These are phyloP conservation scores for Cladosporium cucumerinum DNA, from an alignment of 2,329 filamentous ascomycete genomes.

Conservation along the genomic window DNA sequence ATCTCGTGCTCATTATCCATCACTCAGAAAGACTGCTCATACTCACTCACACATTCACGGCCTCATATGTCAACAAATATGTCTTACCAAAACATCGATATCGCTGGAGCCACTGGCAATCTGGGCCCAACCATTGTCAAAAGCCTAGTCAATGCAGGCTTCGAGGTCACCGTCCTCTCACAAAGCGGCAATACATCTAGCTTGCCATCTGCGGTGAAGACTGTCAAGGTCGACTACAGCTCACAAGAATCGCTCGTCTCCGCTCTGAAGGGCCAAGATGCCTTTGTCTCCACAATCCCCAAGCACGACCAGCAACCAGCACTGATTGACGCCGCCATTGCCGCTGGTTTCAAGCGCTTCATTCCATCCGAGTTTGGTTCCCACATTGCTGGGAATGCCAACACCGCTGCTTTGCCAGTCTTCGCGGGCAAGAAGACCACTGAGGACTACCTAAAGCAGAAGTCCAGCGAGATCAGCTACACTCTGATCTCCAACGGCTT, in stretches of 20 bases:
- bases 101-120: constrained; percentile 39
- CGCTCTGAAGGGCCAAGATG: constrained; percentile 37
- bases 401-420: constrained; percentile 40
- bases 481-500: constrained; percentile 35
- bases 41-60: background rate
- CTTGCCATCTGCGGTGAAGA: constrained; percentile 29
- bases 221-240: constrained; percentile 31
- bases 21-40: background rate
- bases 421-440: constrained; percentile 36
- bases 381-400: constrained; percentile 15
- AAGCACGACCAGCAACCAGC: constrained; percentile 27
- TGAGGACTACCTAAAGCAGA: constrained; percentile 7
- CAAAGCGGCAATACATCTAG: constrained; percentile 27
- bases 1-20: background rate
- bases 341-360: constrained; percentile 40
- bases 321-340: constrained; percentile 40
- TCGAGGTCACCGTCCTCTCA: constrained; percentile 35
- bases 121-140: constrained; percentile 43
- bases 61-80: background rate
- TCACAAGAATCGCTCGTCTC: constrained; percentile 32
- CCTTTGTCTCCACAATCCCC: constrained; percentile 37
- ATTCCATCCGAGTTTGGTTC: constrained; percentile 43
- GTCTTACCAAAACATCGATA: constrained; percentile 26
- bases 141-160: constrained; percentile 39
- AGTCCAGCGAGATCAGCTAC: constrained; percentile 25